phyloP scores from a whole-genome alignment of 2,329 filamentous ascomycete genomes.

The Dactylonectria macrodidyma region DNA sequence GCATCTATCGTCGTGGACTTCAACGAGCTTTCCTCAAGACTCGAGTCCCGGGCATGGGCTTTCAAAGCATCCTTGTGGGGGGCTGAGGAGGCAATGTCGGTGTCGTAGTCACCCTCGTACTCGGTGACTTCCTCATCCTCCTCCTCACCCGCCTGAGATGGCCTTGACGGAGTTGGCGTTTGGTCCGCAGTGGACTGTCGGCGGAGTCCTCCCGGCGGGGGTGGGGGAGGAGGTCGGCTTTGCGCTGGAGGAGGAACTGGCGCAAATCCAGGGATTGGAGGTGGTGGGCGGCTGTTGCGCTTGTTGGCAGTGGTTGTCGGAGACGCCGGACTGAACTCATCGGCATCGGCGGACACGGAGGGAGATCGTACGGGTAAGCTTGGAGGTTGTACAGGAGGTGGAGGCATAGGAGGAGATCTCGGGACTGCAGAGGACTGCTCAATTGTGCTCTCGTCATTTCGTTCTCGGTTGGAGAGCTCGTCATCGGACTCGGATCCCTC shows the following conservation, averaged over 20 bases:
- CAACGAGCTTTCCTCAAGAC: constrained; percentile 79
- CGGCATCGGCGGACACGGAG: constrained; percentile 50
- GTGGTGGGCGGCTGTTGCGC: constrained; percentile 70
- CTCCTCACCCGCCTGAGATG: constrained; percentile 68
- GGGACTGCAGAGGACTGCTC: constrained; percentile 41
- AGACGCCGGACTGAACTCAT: constrained; percentile 59
- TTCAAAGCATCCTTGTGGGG: constrained; percentile 95
- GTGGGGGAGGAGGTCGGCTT: constrained; percentile 76
- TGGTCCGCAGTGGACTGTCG: constrained; percentile 73
- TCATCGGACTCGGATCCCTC: constrained; percentile 91
- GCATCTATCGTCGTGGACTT: constrained; percentile 66
- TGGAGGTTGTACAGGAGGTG: constrained; percentile 52
- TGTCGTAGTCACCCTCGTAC: constrained; percentile 98
- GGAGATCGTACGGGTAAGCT: constrained; percentile 51
- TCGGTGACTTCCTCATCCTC: constrained; percentile 88
- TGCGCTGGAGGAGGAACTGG: constrained; percentile 64
- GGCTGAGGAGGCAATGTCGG: constrained; percentile 94
- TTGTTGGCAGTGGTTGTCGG: constrained; percentile 62
- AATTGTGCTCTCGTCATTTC: constrained; percentile 58
- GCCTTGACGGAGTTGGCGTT: constrained; percentile 58
- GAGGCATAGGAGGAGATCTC: constrained; percentile 61
- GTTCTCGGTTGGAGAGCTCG: constrained; percentile 76
- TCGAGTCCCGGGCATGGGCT: constrained; percentile 82
- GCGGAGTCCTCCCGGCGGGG: constrained; percentile 70
- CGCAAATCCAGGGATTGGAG: constrained; percentile 72